A percentile compares a stretch with the other conserved stretches of the same genome.
phyloP scores from a whole-genome alignment of 2,329 filamentous ascomycete genomes.

The Colletotrichum sp. region DNA sequence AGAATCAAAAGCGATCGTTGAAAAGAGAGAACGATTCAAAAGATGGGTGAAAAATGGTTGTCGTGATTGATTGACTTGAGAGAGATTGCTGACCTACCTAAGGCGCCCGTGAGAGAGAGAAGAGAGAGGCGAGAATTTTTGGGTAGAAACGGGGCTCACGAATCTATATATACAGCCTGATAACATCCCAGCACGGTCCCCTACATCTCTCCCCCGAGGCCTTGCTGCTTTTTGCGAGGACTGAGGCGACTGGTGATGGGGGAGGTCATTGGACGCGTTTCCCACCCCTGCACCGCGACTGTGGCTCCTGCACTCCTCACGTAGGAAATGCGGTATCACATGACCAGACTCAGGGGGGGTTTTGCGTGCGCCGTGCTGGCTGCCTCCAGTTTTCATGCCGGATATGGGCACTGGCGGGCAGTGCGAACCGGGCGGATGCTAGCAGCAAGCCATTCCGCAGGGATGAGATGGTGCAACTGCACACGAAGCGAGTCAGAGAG shows the following conservation, averaged over 20 bases:
- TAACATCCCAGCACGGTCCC: slow-evolving; percentile 15
- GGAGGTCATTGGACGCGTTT: slow-evolving; percentile 18
- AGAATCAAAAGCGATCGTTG: background rate
- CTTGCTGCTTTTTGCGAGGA: slow-evolving; percentile 4
- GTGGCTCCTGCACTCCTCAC: background rate
- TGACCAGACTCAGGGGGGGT: background rate
- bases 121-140: slow-evolving; percentile 18
- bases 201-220: background rate
- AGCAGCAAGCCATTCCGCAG: slow-evolving; percentile 15
- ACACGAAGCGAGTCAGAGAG: background rate
- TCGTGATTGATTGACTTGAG: background rate
- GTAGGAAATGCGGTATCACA: background rate
- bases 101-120: slow-evolving; percentile 27
- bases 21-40: background rate
- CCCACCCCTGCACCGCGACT: background rate
- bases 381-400: background rate
- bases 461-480: background rate
- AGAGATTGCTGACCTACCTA: slow-evolving; percentile 33
- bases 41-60: background rate
- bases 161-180: slow-evolving; percentile 17
- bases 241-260: slow-evolving; percentile 17
- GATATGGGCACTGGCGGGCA: background rate
- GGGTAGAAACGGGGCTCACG: slow-evolving; percentile 13
- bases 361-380: background rate
- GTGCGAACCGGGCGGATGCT: background rate